These are phyloP conservation scores for Myotisia sp. DNA, from an alignment of 2,329 filamentous ascomycete species.

Conservation along the genomic window DNA sequence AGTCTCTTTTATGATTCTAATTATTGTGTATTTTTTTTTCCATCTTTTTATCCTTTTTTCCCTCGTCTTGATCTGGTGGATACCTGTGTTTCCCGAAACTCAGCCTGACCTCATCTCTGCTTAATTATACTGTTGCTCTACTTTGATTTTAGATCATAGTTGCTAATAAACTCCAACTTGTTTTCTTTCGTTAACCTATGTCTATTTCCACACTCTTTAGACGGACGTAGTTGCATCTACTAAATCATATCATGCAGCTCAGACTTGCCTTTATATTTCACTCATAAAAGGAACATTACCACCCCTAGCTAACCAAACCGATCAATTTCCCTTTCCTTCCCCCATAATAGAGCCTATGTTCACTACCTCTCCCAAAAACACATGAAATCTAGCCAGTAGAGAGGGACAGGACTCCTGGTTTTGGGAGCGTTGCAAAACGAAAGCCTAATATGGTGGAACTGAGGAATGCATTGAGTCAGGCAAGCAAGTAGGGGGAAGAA, in stretches of 20 bases:
- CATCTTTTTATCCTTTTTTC: constrained; percentile 5
- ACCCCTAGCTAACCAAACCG: neutral
- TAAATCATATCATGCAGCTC: too few relatives aligned
- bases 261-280: constrained; percentile 23
- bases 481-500: neutral
- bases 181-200: too few relatives aligned
- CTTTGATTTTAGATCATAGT: neutral
- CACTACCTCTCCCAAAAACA: too few relatives aligned
- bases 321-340: neutral
- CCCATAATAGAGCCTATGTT: neutral
- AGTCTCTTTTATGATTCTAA: constrained; percentile 10
- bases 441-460: neutral
- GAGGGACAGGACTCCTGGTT: too few relatives aligned
- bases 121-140: too few relatives aligned
- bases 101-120: too few relatives aligned
- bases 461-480: neutral
- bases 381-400: too few relatives aligned
- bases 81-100: too few relatives aligned
- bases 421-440: neutral
- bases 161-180: neutral
- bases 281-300: neutral
- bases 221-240: too few relatives aligned
- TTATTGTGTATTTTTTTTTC: constrained; percentile 5
- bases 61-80: too few relatives aligned
- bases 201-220: too few relatives aligned